Conservation (phyloP, 2,329 filamentous ascomycete genomes). For the Rutstroemia sp. region DNA sequence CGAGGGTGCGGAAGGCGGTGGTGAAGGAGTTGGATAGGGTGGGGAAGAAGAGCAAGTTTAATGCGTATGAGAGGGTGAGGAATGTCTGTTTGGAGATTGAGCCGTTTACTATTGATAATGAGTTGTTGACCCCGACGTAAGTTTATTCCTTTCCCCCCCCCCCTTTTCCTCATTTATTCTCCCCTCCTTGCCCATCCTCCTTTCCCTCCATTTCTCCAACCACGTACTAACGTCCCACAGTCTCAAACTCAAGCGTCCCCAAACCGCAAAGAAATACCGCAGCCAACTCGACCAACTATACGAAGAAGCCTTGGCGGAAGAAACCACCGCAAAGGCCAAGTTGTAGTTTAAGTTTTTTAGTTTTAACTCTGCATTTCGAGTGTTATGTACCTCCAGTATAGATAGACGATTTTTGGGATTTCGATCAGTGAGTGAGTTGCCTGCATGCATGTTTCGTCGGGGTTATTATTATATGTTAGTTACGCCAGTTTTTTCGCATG, state of each 20-base stretch:
- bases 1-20: slow-evolving; percentile 66
- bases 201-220: no score
- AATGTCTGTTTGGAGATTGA: slow-evolving; percentile 72
- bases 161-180: not conserved
- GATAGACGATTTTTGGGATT: no score
- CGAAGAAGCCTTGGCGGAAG: slow-evolving; percentile 27
- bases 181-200: no score
- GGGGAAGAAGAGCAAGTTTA: slow-evolving; percentile 79
- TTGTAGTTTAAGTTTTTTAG: no score
- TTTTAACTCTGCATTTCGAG: no score
- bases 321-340: slow-evolving; percentile 28
- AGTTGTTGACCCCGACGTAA: slow-evolving; percentile 82
- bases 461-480: no score
- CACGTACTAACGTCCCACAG: slow-evolving; percentile 33
- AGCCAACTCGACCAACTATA: slow-evolving; percentile 28
- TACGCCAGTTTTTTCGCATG: not conserved
- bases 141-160: slow-evolving; percentile 25
- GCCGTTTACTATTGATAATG: slow-evolving; percentile 89
- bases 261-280: slow-evolving; percentile 47
- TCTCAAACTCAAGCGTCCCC: slow-evolving; percentile 64
- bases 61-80: slow-evolving; percentile 78
- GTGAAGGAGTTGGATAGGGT: slow-evolving; percentile 72
- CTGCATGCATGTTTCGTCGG: not conserved
- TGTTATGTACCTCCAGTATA: no score
- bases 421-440: no score